Base-by-base conservation (phyloP, 768 basidiomycete species). In the Panaeolus papilionaceus region DNA sequence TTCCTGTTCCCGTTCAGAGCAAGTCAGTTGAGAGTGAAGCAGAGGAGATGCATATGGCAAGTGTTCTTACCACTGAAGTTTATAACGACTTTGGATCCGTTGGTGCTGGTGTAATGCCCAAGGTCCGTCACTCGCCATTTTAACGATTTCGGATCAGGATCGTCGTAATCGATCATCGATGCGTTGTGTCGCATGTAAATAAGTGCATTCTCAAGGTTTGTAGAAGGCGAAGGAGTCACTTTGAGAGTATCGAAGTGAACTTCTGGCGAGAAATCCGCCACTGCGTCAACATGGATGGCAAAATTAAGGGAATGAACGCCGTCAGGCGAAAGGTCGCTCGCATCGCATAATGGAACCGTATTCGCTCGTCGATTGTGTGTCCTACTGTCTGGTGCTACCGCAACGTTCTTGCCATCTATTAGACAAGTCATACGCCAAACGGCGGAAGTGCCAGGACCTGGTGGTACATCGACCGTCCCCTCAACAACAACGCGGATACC, bases 121-220 rank as follows among this genome's bases (percentile, higher is more conserved):
- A 37, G 6, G 14, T 58, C 28, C 6, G 26, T 33, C 20, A 8
- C 20, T 18, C 33, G 9, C 26, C 54, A 58, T 14, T 8, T 33
- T 5, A 33, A 33, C 33, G 33, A 33, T 2, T 33, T 33, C 33
- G 33, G 33, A 33, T 33, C 26, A 11, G 14, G 9, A 33, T 33
- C 54, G 26, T 58, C 54, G 54, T 58, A 58, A 6, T 9, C 14
- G 3, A 28, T 23, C 54, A 58, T 58, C 28, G 26, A n/a, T 58
- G 54, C 28, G 16, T 37, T 33, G 20, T 58, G 54, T 5, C 5
- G 54, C 14, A 58, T 58, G 16, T 58, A 37, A 33, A 58, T 28
- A 37, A 58, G 54, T 16, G 54, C 54, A 58, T 58, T 58, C 12
- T 58, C 54, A 16, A 58, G 54, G 33, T 58, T 16, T 33, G 54